Percentiles rank a stretch among this genome's conserved stretches.
These are phyloP conservation scores for Pisolithus thermaeus DNA, from an alignment of 1,284 basidiomycete genomes.

Conservation along the genomic window DNA sequence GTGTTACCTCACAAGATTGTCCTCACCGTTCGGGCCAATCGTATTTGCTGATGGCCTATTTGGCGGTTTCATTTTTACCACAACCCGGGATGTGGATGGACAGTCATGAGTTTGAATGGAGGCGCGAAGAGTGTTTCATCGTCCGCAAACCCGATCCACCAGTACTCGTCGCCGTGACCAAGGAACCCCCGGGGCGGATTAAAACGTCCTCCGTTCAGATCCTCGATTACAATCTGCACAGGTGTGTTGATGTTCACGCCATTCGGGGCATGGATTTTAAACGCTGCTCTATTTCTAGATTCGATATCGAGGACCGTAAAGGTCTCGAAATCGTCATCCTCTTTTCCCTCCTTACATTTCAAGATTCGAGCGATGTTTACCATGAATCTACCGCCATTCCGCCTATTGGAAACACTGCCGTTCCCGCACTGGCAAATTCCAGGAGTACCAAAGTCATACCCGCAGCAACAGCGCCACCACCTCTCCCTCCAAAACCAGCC, in stretches of 20 bases:
- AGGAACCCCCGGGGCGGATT: constrained; percentile 61
- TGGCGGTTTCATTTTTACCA: not conserved
- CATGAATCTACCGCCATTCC: constrained; percentile 28
- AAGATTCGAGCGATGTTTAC: constrained; percentile 61
- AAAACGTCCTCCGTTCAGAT: constrained; percentile 70
- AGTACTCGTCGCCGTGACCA: constrained; percentile 75
- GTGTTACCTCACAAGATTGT: constrained; percentile 24
- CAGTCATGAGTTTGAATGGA: constrained; percentile 81
- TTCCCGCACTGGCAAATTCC: constrained; percentile 5
- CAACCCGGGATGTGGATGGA: not conserved
- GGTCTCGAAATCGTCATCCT: constrained; percentile 78
- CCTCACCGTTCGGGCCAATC: not conserved
- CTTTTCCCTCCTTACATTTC: constrained; percentile 69
- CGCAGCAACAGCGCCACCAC: constrained; percentile 24
- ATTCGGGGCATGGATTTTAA: not conserved
- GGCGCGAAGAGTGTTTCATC: constrained; percentile 73
- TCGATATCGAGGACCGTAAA: constrained; percentile 77
- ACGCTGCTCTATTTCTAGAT: constrained; percentile 37
- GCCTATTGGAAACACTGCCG: constrained; percentile 7
- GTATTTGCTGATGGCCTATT: not conserved
- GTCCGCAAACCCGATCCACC: constrained; percentile 81
- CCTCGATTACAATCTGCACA: constrained; percentile 79
- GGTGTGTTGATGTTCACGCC: constrained; percentile 34
- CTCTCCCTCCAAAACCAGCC: constrained; percentile 54
- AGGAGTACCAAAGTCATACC: not conserved